A percentile compares a stretch with the other conserved stretches of the same genome.
Evolutionary conservation across 192 early-diverging fungal genomes (phyloP).

Genomic region (Gigaspora rosea): DNA sequence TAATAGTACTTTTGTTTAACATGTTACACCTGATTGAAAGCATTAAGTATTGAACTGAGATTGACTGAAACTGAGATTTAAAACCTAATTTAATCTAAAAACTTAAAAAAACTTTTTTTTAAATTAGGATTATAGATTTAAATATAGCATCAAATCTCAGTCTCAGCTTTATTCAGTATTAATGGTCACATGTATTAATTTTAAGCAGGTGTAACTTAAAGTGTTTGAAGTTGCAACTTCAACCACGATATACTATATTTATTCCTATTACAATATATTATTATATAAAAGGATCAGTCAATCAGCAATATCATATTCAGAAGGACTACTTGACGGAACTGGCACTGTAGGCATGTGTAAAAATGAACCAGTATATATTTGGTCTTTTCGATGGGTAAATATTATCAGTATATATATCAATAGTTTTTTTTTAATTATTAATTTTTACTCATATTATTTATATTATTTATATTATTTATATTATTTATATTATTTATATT

Average conservation of each 20-base stretch:
- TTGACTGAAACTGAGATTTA: no score
- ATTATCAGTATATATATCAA: not conserved
- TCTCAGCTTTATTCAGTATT: no score
- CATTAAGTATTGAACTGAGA: not conserved
- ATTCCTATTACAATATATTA: not conserved
- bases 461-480: not conserved
- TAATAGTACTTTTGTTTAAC: no score
- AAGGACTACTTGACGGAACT: slow-evolving; percentile 2
- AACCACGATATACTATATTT: not conserved
- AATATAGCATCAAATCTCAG: no score
- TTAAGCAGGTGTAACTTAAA: no score
- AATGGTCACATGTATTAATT: no score
- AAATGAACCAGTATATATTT: slow-evolving; percentile 13
- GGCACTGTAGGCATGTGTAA: not conserved
- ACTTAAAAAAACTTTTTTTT: no score
- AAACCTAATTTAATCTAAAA: no score
- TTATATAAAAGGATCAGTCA: not conserved
- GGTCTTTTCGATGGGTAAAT: not conserved
- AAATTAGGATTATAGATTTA: no score
- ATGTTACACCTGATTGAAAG: not conserved
- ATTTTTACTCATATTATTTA: not conserved
- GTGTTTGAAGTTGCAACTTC: not conserved
- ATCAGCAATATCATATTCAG: not conserved
- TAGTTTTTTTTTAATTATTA: not conserved
- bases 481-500: not conserved